Evolutionary conservation across 1,284 basidiomycete genomes (phyloP).

Genomic region (Singerocomus rubriflavus): DNA sequence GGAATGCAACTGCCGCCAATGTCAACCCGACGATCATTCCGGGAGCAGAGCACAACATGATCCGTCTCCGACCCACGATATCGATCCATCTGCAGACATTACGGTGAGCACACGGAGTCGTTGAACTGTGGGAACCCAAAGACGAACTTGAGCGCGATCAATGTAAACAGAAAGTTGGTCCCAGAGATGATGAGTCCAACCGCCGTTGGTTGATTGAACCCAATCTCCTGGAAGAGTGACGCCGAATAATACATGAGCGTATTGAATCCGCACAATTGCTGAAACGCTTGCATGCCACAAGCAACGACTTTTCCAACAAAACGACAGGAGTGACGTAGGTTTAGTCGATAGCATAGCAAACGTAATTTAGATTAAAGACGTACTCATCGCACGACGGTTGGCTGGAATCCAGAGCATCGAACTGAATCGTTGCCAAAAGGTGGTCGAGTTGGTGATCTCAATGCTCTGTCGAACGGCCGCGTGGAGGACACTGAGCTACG

Average conservation of each 20-base stretch:
- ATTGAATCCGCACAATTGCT: constrained; percentile 79
- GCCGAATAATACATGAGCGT: constrained; percentile 77
- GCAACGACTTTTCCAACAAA: constrained; percentile 51
- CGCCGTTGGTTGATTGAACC: constrained; percentile 78
- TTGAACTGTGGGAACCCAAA: not conserved
- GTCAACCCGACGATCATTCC: constrained; percentile 74
- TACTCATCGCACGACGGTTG: constrained; percentile 71
- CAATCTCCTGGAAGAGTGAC: constrained; percentile 76
- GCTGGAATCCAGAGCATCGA: constrained; percentile 56
- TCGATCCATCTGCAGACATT: constrained; percentile 58
- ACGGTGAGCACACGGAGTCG: not conserved
- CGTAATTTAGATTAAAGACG: constrained; percentile 26
- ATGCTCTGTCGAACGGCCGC: constrained; percentile 63
- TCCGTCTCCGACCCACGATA: constrained; percentile 69
- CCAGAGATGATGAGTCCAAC: constrained; percentile 76
- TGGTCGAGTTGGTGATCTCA: constrained; percentile 59
- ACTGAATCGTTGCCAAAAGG: constrained; percentile 52
- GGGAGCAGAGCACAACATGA: constrained; percentile 76
- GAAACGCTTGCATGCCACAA: constrained; percentile 78
- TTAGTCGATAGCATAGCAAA: constrained; percentile 1
- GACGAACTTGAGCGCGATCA: constrained; percentile 63
- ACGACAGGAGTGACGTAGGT: not conserved
- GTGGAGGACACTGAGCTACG: constrained; percentile 56
- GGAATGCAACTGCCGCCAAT: constrained; percentile 72
- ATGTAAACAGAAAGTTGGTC: constrained; percentile 81